Conservation (phyloP, 805 yeast genomes). For the Saccharomycopsis sp. region DNA sequence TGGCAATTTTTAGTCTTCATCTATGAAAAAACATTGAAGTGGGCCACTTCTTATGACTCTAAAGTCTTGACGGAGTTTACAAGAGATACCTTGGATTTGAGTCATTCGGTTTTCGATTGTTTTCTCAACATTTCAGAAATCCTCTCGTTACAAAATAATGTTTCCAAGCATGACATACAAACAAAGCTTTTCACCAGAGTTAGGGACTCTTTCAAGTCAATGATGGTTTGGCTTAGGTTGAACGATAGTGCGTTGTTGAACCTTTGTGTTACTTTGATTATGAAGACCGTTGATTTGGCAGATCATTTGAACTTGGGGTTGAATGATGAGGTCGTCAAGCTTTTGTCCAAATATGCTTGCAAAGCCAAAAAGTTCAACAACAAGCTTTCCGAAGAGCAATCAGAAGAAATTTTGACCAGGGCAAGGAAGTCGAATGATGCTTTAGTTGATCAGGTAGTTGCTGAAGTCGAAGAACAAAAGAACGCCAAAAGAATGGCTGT, state of each 20-base stretch:
- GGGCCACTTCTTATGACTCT: conserved; percentile 60
- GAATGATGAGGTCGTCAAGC: conserved; percentile 43
- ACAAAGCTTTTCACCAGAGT: conserved; percentile 41
- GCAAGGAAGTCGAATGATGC: conserved; percentile 47
- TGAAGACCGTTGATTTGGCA: conserved; percentile 58
- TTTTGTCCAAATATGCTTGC: conserved; percentile 55
- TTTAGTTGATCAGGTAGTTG: conserved; percentile 44
- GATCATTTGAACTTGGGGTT: conserved; percentile 42
- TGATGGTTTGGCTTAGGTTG: conserved; percentile 73
- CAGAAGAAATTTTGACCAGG: conserved; percentile 50
- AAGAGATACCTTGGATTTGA: conserved; percentile 74
- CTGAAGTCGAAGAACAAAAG: conserved; percentile 33
- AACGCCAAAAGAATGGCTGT: conserved; percentile 19
- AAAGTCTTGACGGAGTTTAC: conserved; percentile 68
- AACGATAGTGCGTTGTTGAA: conserved; percentile 68
- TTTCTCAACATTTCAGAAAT: conserved; percentile 41
- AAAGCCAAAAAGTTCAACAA: conserved; percentile 61
- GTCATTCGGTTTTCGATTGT: conserved; percentile 58
- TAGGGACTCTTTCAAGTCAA: conserved; percentile 53
- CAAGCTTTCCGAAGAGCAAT: conserved; percentile 59
- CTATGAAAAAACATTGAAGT: conserved; percentile 54
- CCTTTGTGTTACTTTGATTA: conserved; percentile 64
- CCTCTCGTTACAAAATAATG: conserved; percentile 26
- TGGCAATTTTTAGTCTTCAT: conserved; percentile 71
- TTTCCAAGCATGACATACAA: conserved; percentile 21